Evolutionary conservation across 768 basidiomycete genomes (phyloP), one percentile per base, ranked within the genome.

Genomic region (Boletus coccyginus): DNA sequence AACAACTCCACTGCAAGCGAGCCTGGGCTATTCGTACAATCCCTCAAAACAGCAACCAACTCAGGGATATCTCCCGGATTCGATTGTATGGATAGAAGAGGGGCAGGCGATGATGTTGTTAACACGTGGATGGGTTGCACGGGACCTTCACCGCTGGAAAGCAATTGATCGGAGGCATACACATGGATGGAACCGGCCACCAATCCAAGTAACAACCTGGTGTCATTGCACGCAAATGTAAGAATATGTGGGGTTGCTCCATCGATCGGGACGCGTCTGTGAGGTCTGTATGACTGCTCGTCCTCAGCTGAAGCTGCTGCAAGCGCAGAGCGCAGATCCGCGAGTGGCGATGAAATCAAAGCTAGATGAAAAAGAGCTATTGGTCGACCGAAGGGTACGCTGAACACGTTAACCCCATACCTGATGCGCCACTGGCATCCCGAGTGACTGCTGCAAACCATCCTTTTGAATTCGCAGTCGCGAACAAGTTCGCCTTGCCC

Each of bases 371-470:
- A 38, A 21, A 11, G 19, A 45, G 33, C 5, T 7, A 27, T 49
- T 3, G 5, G 5, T 49, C 3, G 39, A 46, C 9, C 11, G 8
- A 29, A 50, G 5, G 31, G 31, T 39, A 42, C 5, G 35, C 50
- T 50, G 47, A 43, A 48, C 24, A 43, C 38, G 51, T 46, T 12
- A 11, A 50, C 9, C 35, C 59, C 76, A 43, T 53, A 82, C 82
- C 72, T 55, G 74, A 75, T 55, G 70, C 61, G 50, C 71, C 61
- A 62, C 67, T 44, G 46, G 59, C 50, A 47, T 73, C 71, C 39
- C 73, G 70, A 43, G 71, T 77, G 11, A 82, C 79, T 33, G 88
- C 87, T 45, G 81, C 86, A 69, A 91, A 92, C 83, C 85, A 91
- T 31, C 83, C 86, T 59, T 75, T 79, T 13, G 75, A 70, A 64